phyloP scores from a whole-genome alignment of 345 rosid genomes.

The Salix caprea region DNA sequence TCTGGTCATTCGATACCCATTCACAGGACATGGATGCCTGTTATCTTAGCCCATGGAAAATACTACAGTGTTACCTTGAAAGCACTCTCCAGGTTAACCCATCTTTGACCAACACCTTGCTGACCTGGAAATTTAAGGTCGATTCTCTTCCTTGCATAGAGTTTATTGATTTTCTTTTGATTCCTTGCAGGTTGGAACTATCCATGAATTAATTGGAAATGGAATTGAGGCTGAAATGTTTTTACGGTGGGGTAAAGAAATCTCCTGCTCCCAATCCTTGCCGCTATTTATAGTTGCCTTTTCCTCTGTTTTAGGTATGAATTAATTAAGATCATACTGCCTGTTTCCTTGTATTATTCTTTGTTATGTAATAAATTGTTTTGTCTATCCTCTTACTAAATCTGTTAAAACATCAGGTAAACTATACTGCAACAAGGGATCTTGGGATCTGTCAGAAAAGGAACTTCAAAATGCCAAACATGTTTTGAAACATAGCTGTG shows the following conservation, averaged over 20 bases:
- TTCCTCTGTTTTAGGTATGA: constrained; percentile 69
- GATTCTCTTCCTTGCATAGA: not conserved
- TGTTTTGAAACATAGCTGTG: constrained; percentile 31
- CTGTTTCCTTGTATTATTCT: not conserved
- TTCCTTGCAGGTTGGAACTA: constrained; percentile 57
- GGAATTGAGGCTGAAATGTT: constrained; percentile 68
- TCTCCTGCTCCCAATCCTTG: constrained; percentile 55
- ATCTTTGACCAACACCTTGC: not conserved
- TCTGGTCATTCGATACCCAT: constrained; percentile 46
- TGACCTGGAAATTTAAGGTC: constrained; percentile 6
- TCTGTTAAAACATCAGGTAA: constrained; percentile 44
- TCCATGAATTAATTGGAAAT: constrained; percentile 75
- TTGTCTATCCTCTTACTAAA: constrained; percentile 2
- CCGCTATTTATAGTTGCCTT: constrained; percentile 61
- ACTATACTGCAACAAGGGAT: constrained; percentile 54
- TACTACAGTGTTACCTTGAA: constrained; percentile 80
- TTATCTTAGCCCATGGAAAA: constrained; percentile 85
- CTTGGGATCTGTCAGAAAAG: constrained; percentile 58
- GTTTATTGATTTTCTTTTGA: constrained; percentile 2
- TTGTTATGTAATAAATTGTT: constrained; percentile 14
- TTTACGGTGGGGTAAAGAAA: constrained; percentile 74
- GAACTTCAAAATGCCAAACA: constrained; percentile 66
- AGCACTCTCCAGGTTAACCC: constrained; percentile 81
- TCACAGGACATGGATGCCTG: constrained; percentile 40
- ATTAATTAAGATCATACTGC: not conserved